Evolutionary conservation across 495 filamentous ascomycete genomes (phyloP).

Genomic region (Viridothelium virens): DNA sequence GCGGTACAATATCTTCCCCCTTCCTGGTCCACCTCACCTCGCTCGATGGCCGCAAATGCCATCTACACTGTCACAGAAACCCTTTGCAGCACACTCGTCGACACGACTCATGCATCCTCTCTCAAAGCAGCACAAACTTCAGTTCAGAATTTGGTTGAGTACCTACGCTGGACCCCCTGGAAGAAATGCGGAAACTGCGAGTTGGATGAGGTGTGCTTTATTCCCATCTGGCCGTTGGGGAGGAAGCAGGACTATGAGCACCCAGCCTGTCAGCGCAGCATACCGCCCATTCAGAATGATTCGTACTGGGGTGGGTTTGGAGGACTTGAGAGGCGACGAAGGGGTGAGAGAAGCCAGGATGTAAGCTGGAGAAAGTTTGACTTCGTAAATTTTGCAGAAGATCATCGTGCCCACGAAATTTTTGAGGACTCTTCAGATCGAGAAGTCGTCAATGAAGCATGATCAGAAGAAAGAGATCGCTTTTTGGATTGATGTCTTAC

Average conservation of each 20-base stretch:
- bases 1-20: slow-evolving; percentile 41
- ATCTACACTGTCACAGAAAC: slow-evolving; percentile 41
- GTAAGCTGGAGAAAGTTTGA: not conserved
- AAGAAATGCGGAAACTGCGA: slow-evolving; percentile 50
- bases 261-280: slow-evolving; percentile 41
- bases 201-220: slow-evolving; percentile 54
- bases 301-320: slow-evolving; percentile 34
- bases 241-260: slow-evolving; percentile 45
- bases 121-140: slow-evolving; percentile 26
- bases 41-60: slow-evolving; percentile 28
- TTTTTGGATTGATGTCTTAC: not conserved
- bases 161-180: slow-evolving; percentile 55
- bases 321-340: slow-evolving; percentile 20
- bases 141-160: slow-evolving; percentile 34
- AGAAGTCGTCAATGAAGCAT: not conserved
- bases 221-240: slow-evolving; percentile 60
- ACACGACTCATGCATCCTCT: slow-evolving; percentile 28
- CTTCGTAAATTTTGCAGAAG: not conserved
- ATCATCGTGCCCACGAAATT: not conserved
- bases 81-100: slow-evolving; percentile 47
- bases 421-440: not conserved
- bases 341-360: slow-evolving; percentile 5
- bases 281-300: slow-evolving; percentile 27
- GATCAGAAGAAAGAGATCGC: not conserved
- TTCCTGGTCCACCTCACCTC: slow-evolving; percentile 24